Percentiles rank a stretch among this genome's conserved stretches.
Conservation (phyloP, 169 alveolate species). For the Amoebophrya sp. region DNA sequence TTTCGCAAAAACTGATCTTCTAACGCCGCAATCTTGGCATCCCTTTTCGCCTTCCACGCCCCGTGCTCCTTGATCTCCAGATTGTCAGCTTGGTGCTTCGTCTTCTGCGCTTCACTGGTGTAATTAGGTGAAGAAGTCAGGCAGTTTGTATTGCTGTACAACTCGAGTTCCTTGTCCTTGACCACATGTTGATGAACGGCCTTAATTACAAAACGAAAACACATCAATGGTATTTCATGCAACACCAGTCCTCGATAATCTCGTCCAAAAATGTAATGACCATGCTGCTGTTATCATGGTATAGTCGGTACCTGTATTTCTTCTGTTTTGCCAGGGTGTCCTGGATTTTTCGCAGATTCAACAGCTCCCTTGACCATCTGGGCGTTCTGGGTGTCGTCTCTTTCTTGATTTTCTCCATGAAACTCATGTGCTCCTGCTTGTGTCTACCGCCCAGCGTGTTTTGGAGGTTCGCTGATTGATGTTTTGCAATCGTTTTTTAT, state of each 20-base stretch:
- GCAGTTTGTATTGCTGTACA: too few species aligned
- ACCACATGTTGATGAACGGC: too few species aligned
- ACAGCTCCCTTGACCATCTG: background rate
- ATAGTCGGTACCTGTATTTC: constrained; percentile 27
- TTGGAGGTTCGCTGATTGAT: constrained; percentile 27
- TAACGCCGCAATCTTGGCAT: background rate
- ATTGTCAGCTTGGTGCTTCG: constrained; percentile 27
- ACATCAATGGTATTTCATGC: too few species aligned
- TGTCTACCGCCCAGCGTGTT: constrained; percentile 17
- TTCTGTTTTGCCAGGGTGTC: constrained; percentile 30
- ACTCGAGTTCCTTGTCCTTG: too few species aligned
- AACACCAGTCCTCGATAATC: too few species aligned
- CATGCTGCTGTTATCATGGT: too few species aligned
- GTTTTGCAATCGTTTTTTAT: too few species aligned
- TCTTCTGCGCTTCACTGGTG: background rate
- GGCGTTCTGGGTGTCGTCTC: constrained; percentile 15
- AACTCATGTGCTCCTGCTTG: constrained; percentile 31
- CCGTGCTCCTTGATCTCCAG: constrained; percentile 27
- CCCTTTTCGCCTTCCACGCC: constrained; percentile 26
- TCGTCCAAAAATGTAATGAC: too few species aligned
- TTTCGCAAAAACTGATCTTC: background rate
- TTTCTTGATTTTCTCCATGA: background rate
- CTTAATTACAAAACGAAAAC: too few species aligned
- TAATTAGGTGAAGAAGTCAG: too few species aligned
- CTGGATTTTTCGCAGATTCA: constrained; percentile 29